These are phyloP conservation scores for Silene coronaria DNA, from an alignment of 179 eudicot genomes.

Conservation along the genomic window DNA sequence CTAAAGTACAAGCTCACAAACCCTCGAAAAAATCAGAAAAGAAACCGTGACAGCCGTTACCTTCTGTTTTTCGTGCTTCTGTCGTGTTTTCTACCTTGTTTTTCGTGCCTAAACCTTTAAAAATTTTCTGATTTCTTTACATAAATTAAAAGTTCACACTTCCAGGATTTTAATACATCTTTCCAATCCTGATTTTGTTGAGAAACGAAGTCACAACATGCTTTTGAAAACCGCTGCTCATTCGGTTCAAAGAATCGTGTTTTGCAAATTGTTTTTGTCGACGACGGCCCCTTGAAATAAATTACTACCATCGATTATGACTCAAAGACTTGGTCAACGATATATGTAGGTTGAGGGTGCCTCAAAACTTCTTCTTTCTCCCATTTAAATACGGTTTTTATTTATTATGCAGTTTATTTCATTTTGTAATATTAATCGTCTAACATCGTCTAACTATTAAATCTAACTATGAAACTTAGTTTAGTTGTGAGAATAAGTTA, in stretches of 20 bases:
- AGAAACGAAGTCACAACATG: background rate
- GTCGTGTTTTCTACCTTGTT: background rate
- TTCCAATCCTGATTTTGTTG: background rate
- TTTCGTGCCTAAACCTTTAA: background rate
- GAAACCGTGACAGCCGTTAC: background rate
- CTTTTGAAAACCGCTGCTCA: no score
- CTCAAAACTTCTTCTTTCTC: no score
- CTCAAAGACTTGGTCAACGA: no score
- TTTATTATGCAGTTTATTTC: no score
- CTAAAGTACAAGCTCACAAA: background rate
- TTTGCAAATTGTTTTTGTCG: background rate
- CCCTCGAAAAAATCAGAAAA: background rate
- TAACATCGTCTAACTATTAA: no score
- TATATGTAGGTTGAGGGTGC: no score
- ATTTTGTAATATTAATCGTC: no score
- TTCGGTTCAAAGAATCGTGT: background rate
- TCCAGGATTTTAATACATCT: background rate
- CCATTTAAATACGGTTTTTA: no score
- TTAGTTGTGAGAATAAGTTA: no score
- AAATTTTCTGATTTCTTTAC: background rate
- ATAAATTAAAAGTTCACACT: background rate
- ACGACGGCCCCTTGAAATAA: background rate
- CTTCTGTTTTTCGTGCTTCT: background rate
- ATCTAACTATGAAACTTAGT: no score
- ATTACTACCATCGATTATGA: no score